Evolutionary conservation across 202 grass and related monocot species (phyloP).

Genomic region (Brachypodium distachyon): DNA sequence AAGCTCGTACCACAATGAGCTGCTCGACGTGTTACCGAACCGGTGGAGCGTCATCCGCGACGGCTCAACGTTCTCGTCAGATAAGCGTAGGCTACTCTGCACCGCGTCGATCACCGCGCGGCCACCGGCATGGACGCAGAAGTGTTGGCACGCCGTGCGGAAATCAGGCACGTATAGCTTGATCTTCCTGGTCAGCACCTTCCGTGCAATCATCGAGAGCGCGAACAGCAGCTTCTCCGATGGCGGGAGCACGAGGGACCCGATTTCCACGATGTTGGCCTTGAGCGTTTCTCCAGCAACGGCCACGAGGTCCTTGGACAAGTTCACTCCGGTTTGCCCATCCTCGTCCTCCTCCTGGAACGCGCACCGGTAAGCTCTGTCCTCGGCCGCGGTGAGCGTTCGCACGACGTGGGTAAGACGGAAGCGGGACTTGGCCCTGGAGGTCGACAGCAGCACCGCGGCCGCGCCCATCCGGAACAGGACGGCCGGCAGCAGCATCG

Average conservation of each 20-base stretch:
- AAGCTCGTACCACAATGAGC: conserved; percentile 83
- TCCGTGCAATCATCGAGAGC: conserved; percentile 2
- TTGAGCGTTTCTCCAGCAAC: conserved; percentile 38
- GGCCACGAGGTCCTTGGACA: conserved; percentile 58
- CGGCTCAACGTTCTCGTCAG: conserved; percentile 60
- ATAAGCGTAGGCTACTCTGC: conserved; percentile 46
- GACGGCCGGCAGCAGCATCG: conserved; percentile 40
- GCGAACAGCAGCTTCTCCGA: conserved; percentile 44
- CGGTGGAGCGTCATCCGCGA: conserved; percentile 71
- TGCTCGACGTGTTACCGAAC: conserved; percentile 84
- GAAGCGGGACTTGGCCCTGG: conserved; percentile 21
- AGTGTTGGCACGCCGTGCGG: conserved; percentile 50
- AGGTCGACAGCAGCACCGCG: conserved; percentile 37
- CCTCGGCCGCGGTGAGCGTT: conserved; percentile 49
- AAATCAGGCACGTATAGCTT: conserved; percentile 45
- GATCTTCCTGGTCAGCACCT: not conserved
- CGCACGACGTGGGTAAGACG: conserved; percentile 40
- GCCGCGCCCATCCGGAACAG: conserved; percentile 16
- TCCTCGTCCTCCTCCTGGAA: conserved; percentile 44
- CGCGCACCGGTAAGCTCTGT: conserved; percentile 39
- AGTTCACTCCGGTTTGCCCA: conserved; percentile 34
- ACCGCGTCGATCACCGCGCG: conserved; percentile 64
- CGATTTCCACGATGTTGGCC: conserved; percentile 40
- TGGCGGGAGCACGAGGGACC: conserved; percentile 28
- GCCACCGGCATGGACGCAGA: conserved; percentile 74